Base-by-base conservation (phyloP, 768 basidiomycete genomes). In the Mycena galericulata region DNA sequence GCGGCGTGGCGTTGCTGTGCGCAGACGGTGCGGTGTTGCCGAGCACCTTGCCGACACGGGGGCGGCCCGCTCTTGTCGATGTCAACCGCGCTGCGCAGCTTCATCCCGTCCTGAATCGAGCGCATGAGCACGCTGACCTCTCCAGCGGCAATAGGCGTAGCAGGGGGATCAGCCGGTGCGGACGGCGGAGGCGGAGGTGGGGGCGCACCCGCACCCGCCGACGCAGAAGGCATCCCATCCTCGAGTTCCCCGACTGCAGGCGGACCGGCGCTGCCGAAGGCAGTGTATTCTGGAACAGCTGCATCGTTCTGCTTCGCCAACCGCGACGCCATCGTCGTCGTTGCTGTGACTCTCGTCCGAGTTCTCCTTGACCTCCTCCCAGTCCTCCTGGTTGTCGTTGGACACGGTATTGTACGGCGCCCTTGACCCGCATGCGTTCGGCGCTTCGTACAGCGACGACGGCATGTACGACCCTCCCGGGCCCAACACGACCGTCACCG, bases 351-450 rank as follows among this genome's bases (percentile, higher is more conserved):
- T 86, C 5, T 87, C 86, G 10, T 86, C 88, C 24, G 89, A 87
- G 46, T 88, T 89, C 77, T 96, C 95, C 74, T 88, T 82, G 54
- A 94, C 83, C n/a, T 90, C 89, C 61, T 92, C 95, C 95, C 95
- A 97, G 55, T 95, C 94, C 20, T 93, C 92, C 2, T 93, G 91
- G 46, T 78, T 78, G 34, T 83, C 84, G 3, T 80, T 78, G 1
- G 91, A 85, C 0, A 88, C 92, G 1, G 88, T 91, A 69, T 91
- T 79, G 68, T 94, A 93, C 3, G 85, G 76, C 0, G 86, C n/a
- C 76, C 75, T 87, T 91, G 26, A 85, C 76, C 0, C 87, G 78
- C 10, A 85, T 79, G 2, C 92, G 0, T 84, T 81, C 47, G 92
- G 92, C 1, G 78, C 83, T 29, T 88, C 89, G 0, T 91, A 90